Percentiles rank a stretch among this genome's conserved stretches.
These are phyloP conservation scores for Mucor plumbeus DNA, from an alignment of 371 early-diverging fungal species.

Conservation along the genomic window DNA sequence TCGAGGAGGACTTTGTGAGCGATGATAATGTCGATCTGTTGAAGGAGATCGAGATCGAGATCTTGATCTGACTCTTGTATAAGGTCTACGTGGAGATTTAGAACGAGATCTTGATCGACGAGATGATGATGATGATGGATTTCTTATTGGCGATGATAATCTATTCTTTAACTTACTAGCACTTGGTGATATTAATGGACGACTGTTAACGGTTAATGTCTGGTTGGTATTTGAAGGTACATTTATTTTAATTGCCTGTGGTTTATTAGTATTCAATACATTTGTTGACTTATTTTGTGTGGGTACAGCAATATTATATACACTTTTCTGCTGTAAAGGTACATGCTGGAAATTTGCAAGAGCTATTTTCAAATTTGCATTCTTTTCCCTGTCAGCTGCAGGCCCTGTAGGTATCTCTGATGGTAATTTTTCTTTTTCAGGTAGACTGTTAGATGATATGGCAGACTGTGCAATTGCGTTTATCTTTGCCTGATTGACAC, in stretches of 20 bases:
- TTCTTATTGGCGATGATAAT: too few relatives aligned
- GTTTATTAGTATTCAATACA: not conserved
- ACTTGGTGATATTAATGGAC: not conserved
- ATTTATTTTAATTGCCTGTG: not conserved
- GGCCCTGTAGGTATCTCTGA: not conserved
- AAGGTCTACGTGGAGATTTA: not conserved
- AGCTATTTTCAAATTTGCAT: not conserved
- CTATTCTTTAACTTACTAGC: not conserved
- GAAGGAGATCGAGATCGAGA: slow-evolving; percentile 1
- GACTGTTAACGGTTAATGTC: not conserved
- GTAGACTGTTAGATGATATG: not conserved
- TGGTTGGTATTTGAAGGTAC: not conserved
- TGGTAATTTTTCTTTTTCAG: not conserved
- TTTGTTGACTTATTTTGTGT: not conserved
- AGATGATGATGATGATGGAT: not conserved
- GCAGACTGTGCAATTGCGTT: not conserved
- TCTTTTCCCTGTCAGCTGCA: not conserved
- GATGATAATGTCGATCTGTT: not conserved
- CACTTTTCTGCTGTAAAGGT: not conserved
- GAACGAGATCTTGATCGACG: not conserved
- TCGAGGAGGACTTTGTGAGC: slow-evolving; percentile 1
- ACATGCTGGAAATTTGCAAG: not conserved
- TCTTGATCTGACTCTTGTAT: slow-evolving; percentile 2
- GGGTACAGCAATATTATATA: not conserved
- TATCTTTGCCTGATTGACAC: not conserved